Conservation (phyloP, 371 early-diverging fungal genomes). For the Syncephalastrum monosporum region DNA sequence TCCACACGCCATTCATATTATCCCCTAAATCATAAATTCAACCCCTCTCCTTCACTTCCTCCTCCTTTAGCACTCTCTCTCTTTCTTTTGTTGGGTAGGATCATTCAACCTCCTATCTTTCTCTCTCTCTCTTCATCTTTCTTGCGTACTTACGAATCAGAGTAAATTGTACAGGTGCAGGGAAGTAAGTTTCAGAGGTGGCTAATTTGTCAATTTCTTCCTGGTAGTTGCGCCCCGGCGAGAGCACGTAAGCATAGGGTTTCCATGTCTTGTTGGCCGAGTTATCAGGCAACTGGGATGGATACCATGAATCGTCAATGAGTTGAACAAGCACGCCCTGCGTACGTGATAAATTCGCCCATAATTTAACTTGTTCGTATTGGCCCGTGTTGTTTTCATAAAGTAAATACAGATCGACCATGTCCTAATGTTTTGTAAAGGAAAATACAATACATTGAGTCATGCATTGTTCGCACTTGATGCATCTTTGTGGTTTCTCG, state of each 20-base stretch:
- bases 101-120: conserved; percentile 2
- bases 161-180: conserved; percentile 30
- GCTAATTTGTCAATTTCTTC: conserved; percentile 29
- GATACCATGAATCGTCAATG: conserved; percentile 39
- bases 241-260: conserved; percentile 29
- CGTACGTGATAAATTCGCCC: conserved; percentile 19
- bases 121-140: conserved; percentile 8
- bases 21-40: not conserved
- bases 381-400: conserved; percentile 16
- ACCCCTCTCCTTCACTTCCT: conserved; percentile 1
- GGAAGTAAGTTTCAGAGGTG: conserved; percentile 24
- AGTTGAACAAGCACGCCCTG: conserved; percentile 27
- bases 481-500: no score
- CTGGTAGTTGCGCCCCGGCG: conserved; percentile 23
- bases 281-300: conserved; percentile 20
- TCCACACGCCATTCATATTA: not conserved
- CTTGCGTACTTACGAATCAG: conserved; percentile 29
- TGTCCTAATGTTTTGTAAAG: conserved; percentile 11
- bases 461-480: no score
- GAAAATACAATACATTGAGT: no score
- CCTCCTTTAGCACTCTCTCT: not conserved
- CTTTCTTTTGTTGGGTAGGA: no score
- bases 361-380: conserved; percentile 16
- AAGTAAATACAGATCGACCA: conserved; percentile 30
- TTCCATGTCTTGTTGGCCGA: conserved; percentile 25